Evolutionary conservation across 2,329 filamentous ascomycete species (phyloP).

Genomic region (Fusarium multiceps): DNA sequence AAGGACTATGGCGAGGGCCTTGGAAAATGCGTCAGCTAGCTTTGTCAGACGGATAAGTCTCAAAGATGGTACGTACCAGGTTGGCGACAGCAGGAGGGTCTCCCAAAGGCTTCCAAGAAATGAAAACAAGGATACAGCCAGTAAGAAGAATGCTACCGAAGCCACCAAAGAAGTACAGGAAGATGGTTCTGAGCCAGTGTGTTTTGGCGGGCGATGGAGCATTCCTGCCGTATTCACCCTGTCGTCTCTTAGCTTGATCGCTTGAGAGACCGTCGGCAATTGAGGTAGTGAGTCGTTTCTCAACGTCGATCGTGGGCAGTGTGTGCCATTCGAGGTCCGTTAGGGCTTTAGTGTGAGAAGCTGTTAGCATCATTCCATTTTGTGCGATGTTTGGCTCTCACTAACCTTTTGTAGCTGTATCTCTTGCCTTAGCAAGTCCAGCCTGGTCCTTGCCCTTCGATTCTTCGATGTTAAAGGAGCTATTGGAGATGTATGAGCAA

Average conservation of each 20-base stretch:
- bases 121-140: neutral
- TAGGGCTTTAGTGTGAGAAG: neutral
- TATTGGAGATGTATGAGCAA: neutral
- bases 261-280: neutral
- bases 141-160: constrained; percentile 15
- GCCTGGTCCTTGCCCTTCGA: constrained; percentile 15
- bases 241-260: neutral
- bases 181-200: constrained; percentile 15
- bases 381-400: accelerated
- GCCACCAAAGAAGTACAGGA: constrained; percentile 12
- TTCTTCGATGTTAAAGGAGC: constrained; percentile 12
- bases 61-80: neutral
- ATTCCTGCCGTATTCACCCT: constrained; percentile 11
- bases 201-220: constrained; percentile 10
- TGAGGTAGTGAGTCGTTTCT: constrained; percentile 16
- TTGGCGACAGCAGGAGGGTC: constrained; percentile 8
- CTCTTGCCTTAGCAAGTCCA: neutral
- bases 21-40: neutral
- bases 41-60: too few species aligned
- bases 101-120: constrained; percentile 16
- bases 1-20: constrained; percentile 5
- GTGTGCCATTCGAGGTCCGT: constrained; percentile 21
- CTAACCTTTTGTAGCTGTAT: constrained; percentile 1
- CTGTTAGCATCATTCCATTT: neutral
- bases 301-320: neutral